A percentile compares a stretch with the other conserved stretches of the same genome.
Evolutionary conservation across 2,329 filamentous ascomycete species (phyloP).

Genomic region (Paecilomyces sp.): DNA sequence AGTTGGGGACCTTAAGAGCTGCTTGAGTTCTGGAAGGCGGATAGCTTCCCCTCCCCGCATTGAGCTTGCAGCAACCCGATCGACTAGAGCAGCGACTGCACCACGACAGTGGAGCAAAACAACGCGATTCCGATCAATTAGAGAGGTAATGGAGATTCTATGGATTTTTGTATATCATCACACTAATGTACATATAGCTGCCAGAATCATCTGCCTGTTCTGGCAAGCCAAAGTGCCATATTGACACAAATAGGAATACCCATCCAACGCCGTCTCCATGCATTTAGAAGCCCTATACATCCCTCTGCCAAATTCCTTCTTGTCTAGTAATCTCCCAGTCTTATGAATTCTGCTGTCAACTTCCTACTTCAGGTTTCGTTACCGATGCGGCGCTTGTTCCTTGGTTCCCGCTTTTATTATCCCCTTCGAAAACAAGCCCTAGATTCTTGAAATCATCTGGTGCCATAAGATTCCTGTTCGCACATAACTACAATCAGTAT

Average conservation of each 20-base stretch:
- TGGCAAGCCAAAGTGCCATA: neutral
- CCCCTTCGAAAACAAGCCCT: conserved; percentile 58
- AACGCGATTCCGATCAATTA: neutral
- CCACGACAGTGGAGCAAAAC: neutral
- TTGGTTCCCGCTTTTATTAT: neutral
- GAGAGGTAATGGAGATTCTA: neutral
- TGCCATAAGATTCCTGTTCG: conserved; percentile 80
- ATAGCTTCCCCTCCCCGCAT: conserved; percentile 17
- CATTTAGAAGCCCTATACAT: neutral
- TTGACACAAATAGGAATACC: neutral
- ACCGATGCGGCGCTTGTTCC: neutral
- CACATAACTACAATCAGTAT: neutral
- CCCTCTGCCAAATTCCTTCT: neutral
- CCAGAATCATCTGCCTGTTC: neutral
- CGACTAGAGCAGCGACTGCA: neutral
- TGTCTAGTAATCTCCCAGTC: neutral
- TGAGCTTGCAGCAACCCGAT: neutral
- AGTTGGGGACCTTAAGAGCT: conserved; percentile 1
- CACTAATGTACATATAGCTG: neutral
- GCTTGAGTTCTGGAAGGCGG: neutral
- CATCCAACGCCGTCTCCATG: neutral
- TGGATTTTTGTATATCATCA: neutral
- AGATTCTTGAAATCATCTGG: conserved; percentile 92
- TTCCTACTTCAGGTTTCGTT: neutral
- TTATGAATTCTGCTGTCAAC: neutral